phyloP scores from a whole-genome alignment of 2,329 filamentous ascomycete genomes.

The Diaporthe sp. region DNA sequence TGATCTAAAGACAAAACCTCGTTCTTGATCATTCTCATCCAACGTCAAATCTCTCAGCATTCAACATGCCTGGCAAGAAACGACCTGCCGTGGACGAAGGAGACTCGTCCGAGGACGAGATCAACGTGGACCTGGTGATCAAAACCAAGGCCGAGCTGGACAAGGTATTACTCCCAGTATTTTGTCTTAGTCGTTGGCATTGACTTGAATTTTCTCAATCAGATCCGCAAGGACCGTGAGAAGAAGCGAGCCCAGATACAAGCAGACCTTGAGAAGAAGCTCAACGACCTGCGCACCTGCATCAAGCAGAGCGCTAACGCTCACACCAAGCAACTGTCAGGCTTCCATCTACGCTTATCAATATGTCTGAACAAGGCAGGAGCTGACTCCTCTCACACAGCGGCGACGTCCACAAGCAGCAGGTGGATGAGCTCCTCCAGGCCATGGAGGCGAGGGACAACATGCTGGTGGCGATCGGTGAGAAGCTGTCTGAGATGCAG shows the following conservation, averaged over 20 bases:
- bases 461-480: slow-evolving; percentile 43
- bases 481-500: slow-evolving; percentile 35
- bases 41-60: neutral
- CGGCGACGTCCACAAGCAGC: slow-evolving; percentile 43
- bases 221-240: slow-evolving; percentile 41
- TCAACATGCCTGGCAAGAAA: slow-evolving; percentile 39
- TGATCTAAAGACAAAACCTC: neutral
- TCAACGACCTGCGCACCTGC: slow-evolving; percentile 27
- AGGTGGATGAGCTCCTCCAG: slow-evolving; percentile 41
- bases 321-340: slow-evolving; percentile 38
- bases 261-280: slow-evolving; percentile 34
- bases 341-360: neutral
- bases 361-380: neutral
- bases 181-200: neutral
- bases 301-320: slow-evolving; percentile 33
- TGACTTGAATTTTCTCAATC: neutral
- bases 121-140: slow-evolving; percentile 44
- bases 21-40: neutral
- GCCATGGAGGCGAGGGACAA: slow-evolving; percentile 44
- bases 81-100: slow-evolving; percentile 19
- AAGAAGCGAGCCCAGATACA: slow-evolving; percentile 38
- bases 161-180: slow-evolving; percentile 24
- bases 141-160: slow-evolving; percentile 43
- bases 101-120: slow-evolving; percentile 42
- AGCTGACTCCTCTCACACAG: slow-evolving; percentile 9